phyloP scores from a whole-genome alignment of 805 yeast genomes.

The Candida hungchunana region DNA sequence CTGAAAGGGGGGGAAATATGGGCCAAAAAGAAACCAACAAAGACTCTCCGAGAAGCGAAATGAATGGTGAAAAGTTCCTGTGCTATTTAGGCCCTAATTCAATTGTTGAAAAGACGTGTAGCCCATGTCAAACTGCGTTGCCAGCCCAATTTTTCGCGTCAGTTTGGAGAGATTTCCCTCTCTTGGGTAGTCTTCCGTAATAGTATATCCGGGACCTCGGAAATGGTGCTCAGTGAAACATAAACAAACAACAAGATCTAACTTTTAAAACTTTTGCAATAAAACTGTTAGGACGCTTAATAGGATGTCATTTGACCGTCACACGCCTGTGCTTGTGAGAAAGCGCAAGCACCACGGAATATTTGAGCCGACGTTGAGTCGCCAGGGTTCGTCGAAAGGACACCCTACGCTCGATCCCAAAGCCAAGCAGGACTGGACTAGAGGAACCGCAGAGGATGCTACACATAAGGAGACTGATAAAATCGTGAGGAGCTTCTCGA shows the following conservation, averaged over 20 bases:
- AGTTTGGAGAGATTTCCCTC: too few relatives aligned
- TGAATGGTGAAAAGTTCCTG: too few relatives aligned
- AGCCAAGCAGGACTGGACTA: slow-evolving; percentile 18
- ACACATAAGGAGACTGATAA: slow-evolving; percentile 16
- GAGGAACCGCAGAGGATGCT: slow-evolving; percentile 12
- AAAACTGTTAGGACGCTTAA: neutral
- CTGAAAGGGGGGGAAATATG: too few relatives aligned
- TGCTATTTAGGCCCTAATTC: too few relatives aligned
- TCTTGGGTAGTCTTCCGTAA: neutral
- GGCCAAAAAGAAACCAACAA: too few relatives aligned
- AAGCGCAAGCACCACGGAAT: slow-evolving; percentile 16
- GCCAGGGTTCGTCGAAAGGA: slow-evolving; percentile 1
- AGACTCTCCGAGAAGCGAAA: too few relatives aligned
- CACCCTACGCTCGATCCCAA: neutral
- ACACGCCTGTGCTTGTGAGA: slow-evolving; percentile 11
- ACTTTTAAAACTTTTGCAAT: neutral
- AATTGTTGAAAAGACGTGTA: too few relatives aligned
- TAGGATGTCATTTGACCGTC: slow-evolving; percentile 6
- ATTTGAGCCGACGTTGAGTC: neutral
- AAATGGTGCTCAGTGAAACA: too few relatives aligned
- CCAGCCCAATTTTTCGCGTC: too few relatives aligned
- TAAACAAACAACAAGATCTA: neutral
- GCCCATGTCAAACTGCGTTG: too few relatives aligned
- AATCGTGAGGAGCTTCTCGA: neutral
- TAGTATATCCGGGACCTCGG: neutral